phyloP scores from a whole-genome alignment of 495 filamentous ascomycete species.

The Pseudevernia furfuracea region DNA sequence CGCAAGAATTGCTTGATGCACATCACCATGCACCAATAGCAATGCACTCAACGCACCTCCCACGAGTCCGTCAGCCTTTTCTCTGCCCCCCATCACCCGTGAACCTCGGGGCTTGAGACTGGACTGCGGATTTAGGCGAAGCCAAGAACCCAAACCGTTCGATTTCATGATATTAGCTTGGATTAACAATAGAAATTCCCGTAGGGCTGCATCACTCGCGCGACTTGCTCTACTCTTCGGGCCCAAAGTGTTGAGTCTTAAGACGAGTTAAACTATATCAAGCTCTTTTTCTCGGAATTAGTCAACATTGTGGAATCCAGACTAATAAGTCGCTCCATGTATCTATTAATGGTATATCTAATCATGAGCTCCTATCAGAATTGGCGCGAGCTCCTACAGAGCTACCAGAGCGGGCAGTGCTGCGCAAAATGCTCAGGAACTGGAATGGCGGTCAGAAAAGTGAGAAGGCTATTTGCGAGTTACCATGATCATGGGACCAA shows the following conservation, averaged over 20 bases:
- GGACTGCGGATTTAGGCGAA: constrained; percentile 17
- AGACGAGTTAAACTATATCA: not conserved
- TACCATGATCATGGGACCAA: constrained; percentile 18
- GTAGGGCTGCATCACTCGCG: constrained; percentile 13
- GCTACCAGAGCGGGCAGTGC: constrained; percentile 7
- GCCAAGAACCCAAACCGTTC: constrained; percentile 6
- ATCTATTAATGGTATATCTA: constrained; percentile 20
- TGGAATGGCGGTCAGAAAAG: constrained; percentile 20
- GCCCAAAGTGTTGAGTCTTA: not conserved
- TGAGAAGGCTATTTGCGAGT: constrained; percentile 15
- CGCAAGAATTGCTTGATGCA: constrained; percentile 10
- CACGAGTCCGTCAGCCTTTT: not conserved
- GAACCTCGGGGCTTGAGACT: constrained; percentile 12
- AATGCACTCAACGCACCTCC: not conserved
- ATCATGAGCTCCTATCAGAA: constrained; percentile 10
- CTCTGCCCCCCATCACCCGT: not conserved
- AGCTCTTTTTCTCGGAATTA: constrained; percentile 6
- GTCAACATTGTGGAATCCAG: not conserved
- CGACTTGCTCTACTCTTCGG: not conserved
- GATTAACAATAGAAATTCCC: constrained; percentile 17
- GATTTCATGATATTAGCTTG: constrained; percentile 12
- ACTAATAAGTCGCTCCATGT: not conserved
- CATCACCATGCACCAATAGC: constrained; percentile 10
- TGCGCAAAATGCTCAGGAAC: constrained; percentile 10
- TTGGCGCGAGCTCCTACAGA: constrained; percentile 3